Base-by-base conservation (phyloP, 73 alveolate genomes). In the Paramecium octaurelia region DNA sequence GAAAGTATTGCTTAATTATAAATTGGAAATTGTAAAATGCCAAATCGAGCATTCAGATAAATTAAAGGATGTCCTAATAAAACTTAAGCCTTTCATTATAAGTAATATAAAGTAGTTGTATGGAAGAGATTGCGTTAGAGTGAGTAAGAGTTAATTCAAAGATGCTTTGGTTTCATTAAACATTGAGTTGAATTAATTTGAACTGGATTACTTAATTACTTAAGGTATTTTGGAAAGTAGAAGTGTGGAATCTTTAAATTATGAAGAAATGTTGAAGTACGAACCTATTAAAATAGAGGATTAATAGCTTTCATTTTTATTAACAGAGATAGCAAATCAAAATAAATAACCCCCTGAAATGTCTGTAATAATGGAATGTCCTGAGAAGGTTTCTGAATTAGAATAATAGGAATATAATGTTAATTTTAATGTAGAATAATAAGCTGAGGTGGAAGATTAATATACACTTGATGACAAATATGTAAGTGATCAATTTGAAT, bases 171-270 rank as follows among this genome's bases (percentile, higher is more conserved):
- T 43, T 16, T 23, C 73, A 2, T 24, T 80, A 12, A 31, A 80
- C 7, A 31, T 80, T 10, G 91, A 80, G 11, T 44, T 80, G 29
- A 80, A 42, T 80, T 20, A 29, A 31, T 42, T 80, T 24, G 91
- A 80, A 27, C 24, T 80, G 4, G 91, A 80, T 29, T 80, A 80
- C 44, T 44, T 80, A 35, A 80, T 80, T 0, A 64, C 57, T 3
- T 44, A 80, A 48, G 91, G 91, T 0, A 80, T 80, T 24, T 14
- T 80, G 57, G 91, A 80, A 46, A 80, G 91, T n/a, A 42, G 16
- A 18, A 46, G 18, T 20, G 57, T 80, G 10, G 43, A 40, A 27
- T 44, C 91, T 9, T 46, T 80, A 40, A 80, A 80, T 46, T 80
- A 42, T 80, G 27, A 44, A 16, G 76, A 80, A 80, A 80, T 80